These are phyloP conservation scores for Geosmithia flava DNA, from an alignment of 2,329 filamentous ascomycete genomes.

Conservation along the genomic window DNA sequence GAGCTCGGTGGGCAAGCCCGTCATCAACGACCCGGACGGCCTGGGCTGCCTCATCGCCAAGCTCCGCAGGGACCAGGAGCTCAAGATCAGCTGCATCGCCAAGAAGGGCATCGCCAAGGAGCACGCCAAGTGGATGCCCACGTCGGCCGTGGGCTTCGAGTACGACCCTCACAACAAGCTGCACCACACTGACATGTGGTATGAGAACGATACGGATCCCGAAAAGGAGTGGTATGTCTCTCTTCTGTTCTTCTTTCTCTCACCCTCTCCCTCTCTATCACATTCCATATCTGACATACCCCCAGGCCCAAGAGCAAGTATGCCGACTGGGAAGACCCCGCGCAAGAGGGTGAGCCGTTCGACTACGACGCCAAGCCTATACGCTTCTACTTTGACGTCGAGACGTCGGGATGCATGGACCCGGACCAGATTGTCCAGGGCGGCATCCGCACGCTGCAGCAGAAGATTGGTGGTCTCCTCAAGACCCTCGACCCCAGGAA, in stretches of 20 bases:
- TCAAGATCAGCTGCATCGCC: slow-evolving; percentile 82
- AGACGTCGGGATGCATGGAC: slow-evolving; percentile 76
- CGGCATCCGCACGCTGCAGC: slow-evolving; percentile 78
- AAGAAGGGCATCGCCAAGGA: slow-evolving; percentile 99
- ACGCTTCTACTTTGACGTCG: slow-evolving; percentile 88
- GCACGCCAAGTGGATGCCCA: slow-evolving; percentile 95
- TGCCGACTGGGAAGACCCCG: slow-evolving; percentile 65
- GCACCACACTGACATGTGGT: slow-evolving; percentile 87
- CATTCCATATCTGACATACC: too few relatives aligned
- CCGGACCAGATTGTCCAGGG: slow-evolving; percentile 83
- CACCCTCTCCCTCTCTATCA: too few relatives aligned
- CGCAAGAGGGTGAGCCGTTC: slow-evolving; percentile 74
- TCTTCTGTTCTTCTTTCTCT: too few relatives aligned
- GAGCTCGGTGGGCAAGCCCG: slow-evolving; percentile 69
- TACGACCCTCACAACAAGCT: slow-evolving; percentile 98
- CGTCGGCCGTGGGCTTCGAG: slow-evolving; percentile 86
- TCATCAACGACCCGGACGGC: slow-evolving; percentile 72
- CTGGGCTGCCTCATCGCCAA: slow-evolving; percentile 82
- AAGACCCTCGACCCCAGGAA: slow-evolving; percentile 34
- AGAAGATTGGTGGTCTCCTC: slow-evolving; percentile 77
- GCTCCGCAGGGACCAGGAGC: slow-evolving; percentile 76
- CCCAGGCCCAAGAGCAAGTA: slow-evolving; percentile 71
- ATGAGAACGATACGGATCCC: slow-evolving; percentile 61
- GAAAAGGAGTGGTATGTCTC: slow-evolving; percentile 67
- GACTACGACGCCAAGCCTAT: slow-evolving; percentile 79